Percentiles rank a stretch among this genome's conserved stretches.
phyloP scores from a whole-genome alignment of 2,329 filamentous ascomycete species.

The Cercospora zeina region DNA sequence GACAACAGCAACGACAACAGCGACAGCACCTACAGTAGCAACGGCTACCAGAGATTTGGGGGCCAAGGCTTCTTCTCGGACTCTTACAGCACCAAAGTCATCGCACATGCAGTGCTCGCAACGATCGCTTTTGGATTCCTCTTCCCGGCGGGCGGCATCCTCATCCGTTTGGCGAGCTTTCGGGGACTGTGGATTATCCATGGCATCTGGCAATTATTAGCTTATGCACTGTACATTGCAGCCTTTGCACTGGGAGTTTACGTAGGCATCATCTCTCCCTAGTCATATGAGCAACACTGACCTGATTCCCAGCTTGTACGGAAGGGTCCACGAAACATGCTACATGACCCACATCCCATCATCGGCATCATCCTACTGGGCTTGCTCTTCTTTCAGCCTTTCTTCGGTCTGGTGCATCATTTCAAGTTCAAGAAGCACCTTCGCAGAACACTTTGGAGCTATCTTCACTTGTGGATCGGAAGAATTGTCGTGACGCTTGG shows the following conservation, averaged over 20 bases:
- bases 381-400: slow-evolving; percentile 57
- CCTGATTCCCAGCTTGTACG: slow-evolving; percentile 39
- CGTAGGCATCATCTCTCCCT: slow-evolving; percentile 16
- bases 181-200: slow-evolving; percentile 49
- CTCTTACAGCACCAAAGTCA: slow-evolving; percentile 41
- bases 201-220: slow-evolving; percentile 52
- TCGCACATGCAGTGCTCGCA: slow-evolving; percentile 50
- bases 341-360: slow-evolving; percentile 51
- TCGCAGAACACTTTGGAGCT: slow-evolving; percentile 50
- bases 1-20: slow-evolving; percentile 18
- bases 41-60: slow-evolving; percentile 20
- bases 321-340: slow-evolving; percentile 35
- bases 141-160: slow-evolving; percentile 50
- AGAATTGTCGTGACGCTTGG: slow-evolving; percentile 54
- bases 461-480: slow-evolving; percentile 58
- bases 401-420: slow-evolving; percentile 57
- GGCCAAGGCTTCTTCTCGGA: slow-evolving; percentile 17
- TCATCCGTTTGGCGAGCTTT: slow-evolving; percentile 50
- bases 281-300: slow-evolving; percentile 26
- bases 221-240: slow-evolving; percentile 51
- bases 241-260: slow-evolving; percentile 56
- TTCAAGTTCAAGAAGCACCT: slow-evolving; percentile 52
- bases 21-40: slow-evolving; percentile 17
- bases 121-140: slow-evolving; percentile 50
- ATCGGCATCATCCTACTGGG: slow-evolving; percentile 56